Conservation (phyloP, 1,284 basidiomycete species). For the Marasmius oreades region DNA sequence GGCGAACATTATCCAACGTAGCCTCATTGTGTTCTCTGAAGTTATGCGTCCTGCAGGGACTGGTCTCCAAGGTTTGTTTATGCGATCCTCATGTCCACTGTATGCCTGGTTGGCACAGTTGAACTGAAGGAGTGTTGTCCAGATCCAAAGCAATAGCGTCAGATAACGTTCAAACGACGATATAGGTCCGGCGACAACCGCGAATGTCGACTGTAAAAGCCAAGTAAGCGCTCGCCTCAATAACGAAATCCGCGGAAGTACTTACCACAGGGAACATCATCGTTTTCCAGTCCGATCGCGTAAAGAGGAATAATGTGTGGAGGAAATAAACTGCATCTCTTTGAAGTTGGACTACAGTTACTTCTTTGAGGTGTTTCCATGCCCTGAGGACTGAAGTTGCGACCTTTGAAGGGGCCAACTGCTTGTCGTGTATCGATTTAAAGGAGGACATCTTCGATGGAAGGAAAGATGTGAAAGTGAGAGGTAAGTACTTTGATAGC, state of each 20-base stretch:
- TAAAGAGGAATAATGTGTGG: conserved; percentile 4
- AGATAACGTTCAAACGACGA: not conserved
- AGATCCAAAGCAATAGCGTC: conserved; percentile 30
- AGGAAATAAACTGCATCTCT: not conserved
- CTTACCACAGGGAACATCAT: conserved; percentile 4
- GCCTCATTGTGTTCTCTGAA: conserved; percentile 11
- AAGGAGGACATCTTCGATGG: not conserved
- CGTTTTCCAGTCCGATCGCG: conserved; percentile 4
- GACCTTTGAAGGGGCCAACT: not conserved
- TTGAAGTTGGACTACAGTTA: not conserved
- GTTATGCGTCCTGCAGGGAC: conserved; percentile 29
- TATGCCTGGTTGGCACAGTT: conserved; percentile 39
- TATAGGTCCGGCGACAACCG: not conserved
- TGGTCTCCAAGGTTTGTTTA: conserved; percentile 35
- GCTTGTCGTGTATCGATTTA: not conserved
- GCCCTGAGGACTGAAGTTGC: not conserved
- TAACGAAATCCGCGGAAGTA: not conserved
- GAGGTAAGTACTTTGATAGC: not conserved
- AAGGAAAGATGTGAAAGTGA: not conserved
- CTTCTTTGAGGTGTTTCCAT: not conserved
- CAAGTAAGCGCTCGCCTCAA: not conserved
- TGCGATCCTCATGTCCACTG: conserved; percentile 26
- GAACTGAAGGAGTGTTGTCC: conserved; percentile 38
- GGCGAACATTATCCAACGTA: conserved; percentile 27
- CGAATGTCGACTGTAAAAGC: not conserved